A percentile compares a stretch with the other conserved stretches of the same genome.
These are phyloP conservation scores for Barnettozyma californica DNA, from an alignment of 805 yeast genomes.

Conservation along the genomic window DNA sequence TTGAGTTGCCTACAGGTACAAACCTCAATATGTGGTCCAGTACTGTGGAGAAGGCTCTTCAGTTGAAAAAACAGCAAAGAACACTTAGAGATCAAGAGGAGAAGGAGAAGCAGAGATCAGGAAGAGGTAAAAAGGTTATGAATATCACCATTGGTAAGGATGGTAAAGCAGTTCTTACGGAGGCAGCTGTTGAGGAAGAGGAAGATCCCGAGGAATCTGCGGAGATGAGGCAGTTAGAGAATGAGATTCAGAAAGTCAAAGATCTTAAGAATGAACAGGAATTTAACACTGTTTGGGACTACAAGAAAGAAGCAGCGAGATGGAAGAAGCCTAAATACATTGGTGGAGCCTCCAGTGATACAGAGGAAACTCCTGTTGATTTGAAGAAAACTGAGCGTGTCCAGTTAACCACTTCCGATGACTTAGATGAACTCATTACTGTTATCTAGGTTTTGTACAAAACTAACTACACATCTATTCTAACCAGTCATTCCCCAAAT, in stretches of 20 bases:
- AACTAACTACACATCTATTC: not conserved
- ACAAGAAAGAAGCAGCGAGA: slow-evolving; percentile 43
- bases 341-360: slow-evolving; percentile 5
- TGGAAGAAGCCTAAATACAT: slow-evolving; percentile 52
- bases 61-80: slow-evolving; percentile 80
- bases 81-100: slow-evolving; percentile 60
- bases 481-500: too few relatives aligned
- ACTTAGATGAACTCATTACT: slow-evolving; percentile 6
- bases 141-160: slow-evolving; percentile 70
- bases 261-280: slow-evolving; percentile 27
- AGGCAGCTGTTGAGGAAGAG: slow-evolving; percentile 26
- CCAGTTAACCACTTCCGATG: not conserved
- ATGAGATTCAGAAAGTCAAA: slow-evolving; percentile 28
- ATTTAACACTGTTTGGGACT: slow-evolving; percentile 52
- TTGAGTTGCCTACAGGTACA: slow-evolving; percentile 52
- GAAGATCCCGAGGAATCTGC: slow-evolving; percentile 33
- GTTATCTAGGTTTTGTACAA: slow-evolving; percentile 2
- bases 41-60: slow-evolving; percentile 81
- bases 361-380: not conserved
- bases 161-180: slow-evolving; percentile 64
- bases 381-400: slow-evolving; percentile 1
- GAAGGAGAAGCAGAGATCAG: slow-evolving; percentile 51
- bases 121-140: slow-evolving; percentile 69
- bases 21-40: slow-evolving; percentile 70
- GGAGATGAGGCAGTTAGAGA: slow-evolving; percentile 28